A percentile compares a stretch with the other conserved stretches of the same genome.
These are phyloP conservation scores for Mucor piriformis DNA, from an alignment of 371 early-diverging fungal genomes.

Conservation along the genomic window DNA sequence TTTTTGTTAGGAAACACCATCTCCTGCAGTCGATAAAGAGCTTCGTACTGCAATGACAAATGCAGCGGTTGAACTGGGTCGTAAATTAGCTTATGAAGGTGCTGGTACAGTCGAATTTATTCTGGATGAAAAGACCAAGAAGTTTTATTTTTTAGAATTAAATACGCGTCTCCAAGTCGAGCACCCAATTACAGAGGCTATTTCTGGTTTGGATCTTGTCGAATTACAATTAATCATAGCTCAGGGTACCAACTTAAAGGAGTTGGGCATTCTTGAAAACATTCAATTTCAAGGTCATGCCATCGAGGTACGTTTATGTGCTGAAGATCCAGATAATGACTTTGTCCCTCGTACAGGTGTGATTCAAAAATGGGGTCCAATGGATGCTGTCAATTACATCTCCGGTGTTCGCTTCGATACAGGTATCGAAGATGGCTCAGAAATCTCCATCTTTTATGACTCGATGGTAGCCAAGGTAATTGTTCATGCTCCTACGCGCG, in stretches of 20 bases:
- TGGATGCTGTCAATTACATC: conserved; percentile 54
- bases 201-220: conserved; percentile 95
- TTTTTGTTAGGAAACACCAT: conserved; percentile 57
- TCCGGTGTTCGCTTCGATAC: conserved; percentile 80
- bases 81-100: conserved; percentile 61
- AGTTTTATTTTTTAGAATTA: conserved; percentile 84
- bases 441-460: conserved; percentile 80
- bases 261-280: conserved; percentile 50
- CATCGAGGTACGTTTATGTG: conserved; percentile 84
- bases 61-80: conserved; percentile 63
- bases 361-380: conserved; percentile 81
- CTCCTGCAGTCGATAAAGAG: conserved; percentile 52
- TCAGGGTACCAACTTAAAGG: conserved; percentile 55
- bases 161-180: conserved; percentile 91
- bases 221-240: conserved; percentile 80
- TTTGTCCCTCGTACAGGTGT: conserved; percentile 81
- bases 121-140: conserved; percentile 63
- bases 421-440: conserved; percentile 82
- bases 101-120: conserved; percentile 90
- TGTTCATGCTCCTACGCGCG: conserved; percentile 82
- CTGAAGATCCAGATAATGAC: conserved; percentile 84
- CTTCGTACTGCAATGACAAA: conserved; percentile 58
- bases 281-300: conserved; percentile 72
- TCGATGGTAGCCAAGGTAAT: conserved; percentile 89
- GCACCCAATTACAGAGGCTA: conserved; percentile 95